Conservation (phyloP, 176 grass and related monocot genomes). For the Ensete ventricosum region DNA sequence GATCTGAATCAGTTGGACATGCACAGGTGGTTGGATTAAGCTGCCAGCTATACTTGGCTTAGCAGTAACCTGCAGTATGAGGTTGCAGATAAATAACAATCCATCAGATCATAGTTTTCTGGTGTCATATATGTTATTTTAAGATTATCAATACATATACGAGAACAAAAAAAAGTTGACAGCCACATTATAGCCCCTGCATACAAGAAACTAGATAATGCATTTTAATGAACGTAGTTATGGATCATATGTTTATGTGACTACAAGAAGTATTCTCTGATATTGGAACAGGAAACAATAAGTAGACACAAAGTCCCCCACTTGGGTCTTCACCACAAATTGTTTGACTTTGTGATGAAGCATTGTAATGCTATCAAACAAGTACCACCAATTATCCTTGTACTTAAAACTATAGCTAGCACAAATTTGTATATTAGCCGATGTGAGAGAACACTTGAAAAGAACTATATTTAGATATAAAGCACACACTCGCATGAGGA, state of each 20-base stretch:
- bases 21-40: background rate
- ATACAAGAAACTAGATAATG: background rate
- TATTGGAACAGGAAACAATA: background rate
- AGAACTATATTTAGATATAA: too few relatives aligned
- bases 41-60: background rate
- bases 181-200: background rate
- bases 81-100: background rate
- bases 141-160: background rate
- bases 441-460: too few relatives aligned
- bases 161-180: background rate
- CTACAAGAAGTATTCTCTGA: background rate
- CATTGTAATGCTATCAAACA: too few relatives aligned
- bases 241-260: background rate
- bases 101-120: background rate
- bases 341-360: too few relatives aligned
- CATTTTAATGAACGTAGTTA: background rate
- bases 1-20: slow-evolving; percentile 5
- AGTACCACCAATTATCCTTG: too few relatives aligned
- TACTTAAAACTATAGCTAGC: too few relatives aligned
- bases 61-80: background rate
- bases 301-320: too few relatives aligned
- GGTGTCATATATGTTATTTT: background rate
- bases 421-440: too few relatives aligned
- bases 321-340: too few relatives aligned
- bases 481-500: too few relatives aligned